Base-by-base conservation (phyloP, 2,329 filamentous ascomycete species). In the Sporothrix protearum region DNA sequence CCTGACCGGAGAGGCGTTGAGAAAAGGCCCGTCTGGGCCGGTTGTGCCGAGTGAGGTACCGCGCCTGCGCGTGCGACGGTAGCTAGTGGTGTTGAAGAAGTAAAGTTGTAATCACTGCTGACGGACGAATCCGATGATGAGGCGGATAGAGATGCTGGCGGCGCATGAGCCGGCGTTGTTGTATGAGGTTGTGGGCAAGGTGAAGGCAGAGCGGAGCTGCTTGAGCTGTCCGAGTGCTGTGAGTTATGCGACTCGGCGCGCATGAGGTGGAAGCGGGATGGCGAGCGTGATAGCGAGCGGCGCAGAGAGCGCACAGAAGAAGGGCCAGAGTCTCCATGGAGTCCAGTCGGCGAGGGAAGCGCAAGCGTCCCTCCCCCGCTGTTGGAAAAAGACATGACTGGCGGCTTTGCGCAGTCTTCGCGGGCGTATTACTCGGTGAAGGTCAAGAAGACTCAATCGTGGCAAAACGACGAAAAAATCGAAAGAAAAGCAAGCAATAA, bases 281-380 rank as follows among this genome's bases (percentile, higher is more conserved):
- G 95, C n/a, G 95, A 97, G 77, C 94, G 88, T 71, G 94, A 97
- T 74, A 97, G 85, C 33, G 95, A 97, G 76, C 93, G 92, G 75
- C 94, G 88, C 72, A 97, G 85, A 77, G 93, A 92, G 78, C 93
- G 88, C 74, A 97, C 92, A 68, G 92, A 91, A 67, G 92, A 91
- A 70, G 79, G 78, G 75, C 93, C 89, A 83, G 97, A 92, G 77
- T 95, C 91, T 81, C 92, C 91, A 80, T 93, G 92, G 73, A 89
- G 88, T 77, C 92, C 90, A 64, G 92, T 95, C 72, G 95, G 94
- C 74, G 94, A 97, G 75, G 93, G 90, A 77, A 97, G 85, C 78
- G 96, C 93, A 77, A 97, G 85, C 72, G 92, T 95, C 78, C 92
- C 92, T 79, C 92, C 91, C 72, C 85, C 83, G 76, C 82, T 82